Percentiles rank a stretch among this genome's conserved stretches.
Evolutionary conservation across 495 filamentous ascomycete species (phyloP).

Genomic region (Parachaetomium inaequale): DNA sequence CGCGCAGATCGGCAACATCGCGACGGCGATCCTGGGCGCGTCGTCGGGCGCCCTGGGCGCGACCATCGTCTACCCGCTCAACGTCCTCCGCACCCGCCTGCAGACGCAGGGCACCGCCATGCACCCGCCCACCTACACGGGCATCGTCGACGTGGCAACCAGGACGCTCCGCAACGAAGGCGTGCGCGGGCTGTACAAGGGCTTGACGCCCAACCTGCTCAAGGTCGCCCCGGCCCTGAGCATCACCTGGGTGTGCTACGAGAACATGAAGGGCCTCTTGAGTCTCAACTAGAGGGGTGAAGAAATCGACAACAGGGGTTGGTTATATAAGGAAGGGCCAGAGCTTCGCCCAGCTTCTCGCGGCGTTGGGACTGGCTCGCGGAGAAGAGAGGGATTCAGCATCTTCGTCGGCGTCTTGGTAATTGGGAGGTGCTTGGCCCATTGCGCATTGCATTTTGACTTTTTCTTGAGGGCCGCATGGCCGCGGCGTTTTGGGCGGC

Average conservation of each 20-base stretch:
- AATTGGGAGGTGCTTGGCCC: slow-evolving; percentile 10
- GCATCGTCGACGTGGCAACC: slow-evolving; percentile 79
- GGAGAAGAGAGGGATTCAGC: slow-evolving; percentile 16
- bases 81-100: slow-evolving; percentile 87
- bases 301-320: neutral
- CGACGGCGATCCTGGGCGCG: slow-evolving; percentile 79
- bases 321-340: neutral
- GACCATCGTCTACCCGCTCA: slow-evolving; percentile 90
- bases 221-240: slow-evolving; percentile 96
- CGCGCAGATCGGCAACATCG: slow-evolving; percentile 67
- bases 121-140: slow-evolving; percentile 85
- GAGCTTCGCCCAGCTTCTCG: neutral
- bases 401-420: slow-evolving; percentile 24
- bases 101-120: slow-evolving; percentile 92
- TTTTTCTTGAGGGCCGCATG: slow-evolving; percentile 10
- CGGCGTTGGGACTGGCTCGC: neutral
- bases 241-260: slow-evolving; percentile 97
- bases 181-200: slow-evolving; percentile 84
- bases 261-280: slow-evolving; percentile 82
- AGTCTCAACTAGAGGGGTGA: slow-evolving; percentile 48
- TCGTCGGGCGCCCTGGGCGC: slow-evolving; percentile 89
- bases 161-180: slow-evolving; percentile 84
- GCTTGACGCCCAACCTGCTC: slow-evolving; percentile 88
- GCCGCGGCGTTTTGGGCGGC: slow-evolving; percentile 20
- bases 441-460: slow-evolving; percentile 11